Evolutionary conservation across 192 early-diverging fungal genomes (phyloP).

Genomic region (Helicostylum pulchrum): DNA sequence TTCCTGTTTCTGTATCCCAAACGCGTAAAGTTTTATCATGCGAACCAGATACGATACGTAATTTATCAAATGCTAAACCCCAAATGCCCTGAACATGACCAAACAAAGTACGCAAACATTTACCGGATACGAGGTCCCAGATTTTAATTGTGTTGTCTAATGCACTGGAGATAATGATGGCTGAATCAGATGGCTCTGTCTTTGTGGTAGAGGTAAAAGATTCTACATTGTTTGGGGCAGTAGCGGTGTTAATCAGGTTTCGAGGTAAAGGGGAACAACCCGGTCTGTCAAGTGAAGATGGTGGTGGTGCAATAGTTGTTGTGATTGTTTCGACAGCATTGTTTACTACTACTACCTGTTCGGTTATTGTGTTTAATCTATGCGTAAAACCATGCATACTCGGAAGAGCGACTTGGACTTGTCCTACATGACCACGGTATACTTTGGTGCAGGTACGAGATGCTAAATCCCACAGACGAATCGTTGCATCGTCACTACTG

Average conservation of each 20-base stretch:
- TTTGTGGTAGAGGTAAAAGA: neutral
- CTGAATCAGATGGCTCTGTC: neutral
- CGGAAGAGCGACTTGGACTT: constrained; percentile 52
- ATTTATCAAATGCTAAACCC: constrained; percentile 71
- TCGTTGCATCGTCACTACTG: constrained; percentile 82
- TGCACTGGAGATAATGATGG: constrained; percentile 78
- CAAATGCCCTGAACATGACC: constrained; percentile 81
- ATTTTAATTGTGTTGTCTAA: constrained; percentile 85
- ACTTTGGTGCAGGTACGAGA: constrained; percentile 58
- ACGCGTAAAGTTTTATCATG: constrained; percentile 67
- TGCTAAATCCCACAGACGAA: constrained; percentile 77
- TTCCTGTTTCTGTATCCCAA: constrained; percentile 64
- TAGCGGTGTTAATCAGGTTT: neutral
- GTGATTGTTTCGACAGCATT: neutral
- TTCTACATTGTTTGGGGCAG: neutral
- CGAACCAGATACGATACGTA: constrained; percentile 64
- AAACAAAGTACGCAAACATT: constrained; percentile 71
- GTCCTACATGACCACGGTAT: constrained; percentile 63
- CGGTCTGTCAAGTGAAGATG: neutral
- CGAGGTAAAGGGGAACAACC: neutral
- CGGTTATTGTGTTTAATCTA: constrained; percentile 17
- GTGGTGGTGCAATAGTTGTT: neutral
- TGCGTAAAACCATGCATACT: constrained; percentile 19
- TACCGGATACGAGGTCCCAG: constrained; percentile 83
- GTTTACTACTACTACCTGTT: neutral